Evolutionary conservation across 345 rosid species (phyloP), one percentile per base, ranked within the genome.

Genomic region (Syzygium aromaticum): DNA sequence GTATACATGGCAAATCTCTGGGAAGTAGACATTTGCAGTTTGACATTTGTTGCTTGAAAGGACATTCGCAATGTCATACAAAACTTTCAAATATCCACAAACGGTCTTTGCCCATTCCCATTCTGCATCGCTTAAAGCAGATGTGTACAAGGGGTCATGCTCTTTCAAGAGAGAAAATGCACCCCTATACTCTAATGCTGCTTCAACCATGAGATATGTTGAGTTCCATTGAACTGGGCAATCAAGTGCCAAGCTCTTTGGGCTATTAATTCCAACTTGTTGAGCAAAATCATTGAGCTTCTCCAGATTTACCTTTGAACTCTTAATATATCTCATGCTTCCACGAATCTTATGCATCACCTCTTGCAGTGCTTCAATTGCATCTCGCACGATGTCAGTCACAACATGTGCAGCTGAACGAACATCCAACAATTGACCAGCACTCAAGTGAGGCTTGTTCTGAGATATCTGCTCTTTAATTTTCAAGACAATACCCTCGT

Each of bases 1-100:
- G 88, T 96, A 96, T 85, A 97, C 91, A 86, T 95, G 94, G 87
- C 98, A 96, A 87, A 97, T 93, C 90, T 95, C 98, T 54, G 95
- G 94, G 87, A 97, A 97, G 90, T 96, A 96, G 40, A 96, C 90
- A 89, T 97, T 97, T 11, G 98, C 98, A 52, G 98, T 95, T 5
- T 95, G 95, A 88, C 89, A 92, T 91, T 92, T 94, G 87, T 90
- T 92, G 86, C 94, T 89, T 17, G 94, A 92, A 85, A 97, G 91
- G 80, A 89, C 91, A 88, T 90, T 92, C 25, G 92, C 92, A 73
- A 97, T 91, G 90, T 95, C 99, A 86, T 90, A 89, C 54, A 94
- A 87, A 83, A 93, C 91, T 89, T 94, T 96, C 86, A 97, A 90
- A 91, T 94, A 94, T 87, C 94, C 86, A 1, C 95, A 89, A 67